Evolutionary conservation across 2,329 filamentous ascomycete genomes (phyloP).

Genomic region (Dothistroma septosporum): DNA sequence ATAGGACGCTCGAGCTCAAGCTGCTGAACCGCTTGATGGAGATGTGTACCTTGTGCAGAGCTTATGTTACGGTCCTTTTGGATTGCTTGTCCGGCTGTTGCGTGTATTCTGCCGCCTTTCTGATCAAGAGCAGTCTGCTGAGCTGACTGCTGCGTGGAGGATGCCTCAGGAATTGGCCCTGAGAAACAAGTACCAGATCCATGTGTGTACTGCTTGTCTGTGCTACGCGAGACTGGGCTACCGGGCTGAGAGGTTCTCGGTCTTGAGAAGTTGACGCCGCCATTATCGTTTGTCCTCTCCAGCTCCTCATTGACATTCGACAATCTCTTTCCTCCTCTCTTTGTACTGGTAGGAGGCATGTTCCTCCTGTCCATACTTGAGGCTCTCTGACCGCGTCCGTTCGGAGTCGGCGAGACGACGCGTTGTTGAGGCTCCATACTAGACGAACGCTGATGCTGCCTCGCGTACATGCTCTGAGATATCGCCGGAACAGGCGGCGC

Average conservation of each 20-base stretch:
- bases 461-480: constrained; percentile 37
- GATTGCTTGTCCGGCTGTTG: constrained; percentile 20
- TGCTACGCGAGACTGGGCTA: constrained; percentile 20
- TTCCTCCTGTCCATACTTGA: constrained; percentile 30
- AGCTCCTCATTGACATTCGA: constrained; percentile 40
- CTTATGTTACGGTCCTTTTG: constrained; percentile 12
- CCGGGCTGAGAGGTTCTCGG: constrained; percentile 46
- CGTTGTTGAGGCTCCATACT: constrained; percentile 51
- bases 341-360: constrained; percentile 16
- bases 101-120: constrained; percentile 21
- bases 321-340: constrained; percentile 30
- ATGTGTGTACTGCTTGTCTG: constrained; percentile 26
- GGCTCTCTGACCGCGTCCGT: constrained; percentile 24
- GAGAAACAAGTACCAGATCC: constrained; percentile 54
- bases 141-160: constrained; percentile 2
- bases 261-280: constrained; percentile 51
- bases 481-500: constrained; percentile 73
- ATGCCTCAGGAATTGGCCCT: constrained; percentile 51
- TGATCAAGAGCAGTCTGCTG: constrained; percentile 14
- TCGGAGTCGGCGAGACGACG: constrained; percentile 42
- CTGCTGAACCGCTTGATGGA: constrained; percentile 13
- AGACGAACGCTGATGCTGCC: constrained; percentile 40
- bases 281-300: constrained; percentile 41
- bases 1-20: constrained; percentile 7
- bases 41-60: constrained; percentile 14